phyloP scores from a whole-genome alignment of 78 protist genomes.

The Capsaspora owczarzaki region DNA sequence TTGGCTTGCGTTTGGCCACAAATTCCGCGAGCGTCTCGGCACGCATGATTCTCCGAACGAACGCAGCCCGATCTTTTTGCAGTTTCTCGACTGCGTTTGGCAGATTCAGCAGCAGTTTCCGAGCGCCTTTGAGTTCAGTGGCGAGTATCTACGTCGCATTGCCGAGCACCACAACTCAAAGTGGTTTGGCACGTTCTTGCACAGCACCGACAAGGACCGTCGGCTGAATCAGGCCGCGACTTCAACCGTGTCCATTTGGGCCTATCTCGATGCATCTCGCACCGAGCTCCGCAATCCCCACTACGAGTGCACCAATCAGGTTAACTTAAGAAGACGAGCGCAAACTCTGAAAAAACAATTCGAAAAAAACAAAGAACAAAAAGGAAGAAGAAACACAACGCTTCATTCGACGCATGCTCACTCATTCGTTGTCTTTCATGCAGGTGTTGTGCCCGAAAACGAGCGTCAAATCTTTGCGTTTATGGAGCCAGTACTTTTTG shows the following conservation, averaged over 20 bases:
- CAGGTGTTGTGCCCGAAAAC: too few relatives aligned
- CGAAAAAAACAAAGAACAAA: background rate
- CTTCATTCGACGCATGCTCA: too few relatives aligned
- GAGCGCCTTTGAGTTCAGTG: constrained; percentile 77
- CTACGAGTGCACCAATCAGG: background rate
- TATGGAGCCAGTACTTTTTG: constrained; percentile 55
- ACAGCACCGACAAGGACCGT: constrained; percentile 55
- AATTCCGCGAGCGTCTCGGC: constrained; percentile 48
- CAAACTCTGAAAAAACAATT: background rate
- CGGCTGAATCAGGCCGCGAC: background rate
- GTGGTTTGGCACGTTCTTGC: constrained; percentile 69
- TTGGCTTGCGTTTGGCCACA: constrained; percentile 86
- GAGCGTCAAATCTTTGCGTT: constrained; percentile 40
- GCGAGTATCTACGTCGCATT: constrained; percentile 44
- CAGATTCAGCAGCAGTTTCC: constrained; percentile 65
- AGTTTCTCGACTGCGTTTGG: constrained; percentile 81
- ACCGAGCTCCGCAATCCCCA: too few relatives aligned
- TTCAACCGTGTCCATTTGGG: background rate
- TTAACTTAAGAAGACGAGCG: background rate
- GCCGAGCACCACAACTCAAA: constrained; percentile 29
- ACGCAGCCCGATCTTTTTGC: constrained; percentile 82
- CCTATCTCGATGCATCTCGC: background rate
- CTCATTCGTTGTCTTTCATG: too few relatives aligned
- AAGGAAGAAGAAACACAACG: too few relatives aligned
- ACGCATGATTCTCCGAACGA: constrained; percentile 3